These are phyloP conservation scores for Candida adriatica DNA, from an alignment of 805 yeast genomes.

Conservation along the genomic window DNA sequence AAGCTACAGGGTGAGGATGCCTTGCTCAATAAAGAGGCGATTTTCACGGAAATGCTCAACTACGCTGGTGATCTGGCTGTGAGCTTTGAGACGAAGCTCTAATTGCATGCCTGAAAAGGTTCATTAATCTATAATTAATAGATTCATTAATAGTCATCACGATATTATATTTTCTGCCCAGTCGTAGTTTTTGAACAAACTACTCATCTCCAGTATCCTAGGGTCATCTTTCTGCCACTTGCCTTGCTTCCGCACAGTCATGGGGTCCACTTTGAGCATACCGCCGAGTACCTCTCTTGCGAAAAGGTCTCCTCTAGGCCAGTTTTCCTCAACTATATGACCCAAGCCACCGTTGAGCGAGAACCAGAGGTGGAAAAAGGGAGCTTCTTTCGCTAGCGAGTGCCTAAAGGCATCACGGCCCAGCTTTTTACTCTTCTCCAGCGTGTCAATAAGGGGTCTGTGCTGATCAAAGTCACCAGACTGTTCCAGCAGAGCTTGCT, in stretches of 20 bases:
- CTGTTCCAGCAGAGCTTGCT: constrained; percentile 31
- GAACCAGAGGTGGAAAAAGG: constrained; percentile 46
- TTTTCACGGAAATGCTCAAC: constrained; percentile 62
- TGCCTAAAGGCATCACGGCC: constrained; percentile 25
- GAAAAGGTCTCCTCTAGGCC: constrained; percentile 43
- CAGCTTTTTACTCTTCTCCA: constrained; percentile 15
- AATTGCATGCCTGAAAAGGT: no score
- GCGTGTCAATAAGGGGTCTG: constrained; percentile 32
- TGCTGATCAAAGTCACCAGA: constrained; percentile 34
- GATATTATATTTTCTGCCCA: neutral
- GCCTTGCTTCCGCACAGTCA: constrained; percentile 27
- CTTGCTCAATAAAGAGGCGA: constrained; percentile 60
- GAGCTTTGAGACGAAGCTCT: constrained; percentile 23
- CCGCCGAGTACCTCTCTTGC: constrained; percentile 42
- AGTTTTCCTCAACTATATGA: constrained; percentile 40
- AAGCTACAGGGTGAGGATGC: constrained; percentile 54
- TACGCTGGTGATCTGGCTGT: constrained; percentile 63
- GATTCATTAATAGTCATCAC: neutral
- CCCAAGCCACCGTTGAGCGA: constrained; percentile 41
- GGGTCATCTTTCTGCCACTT: constrained; percentile 16
- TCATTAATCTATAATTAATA: no score
- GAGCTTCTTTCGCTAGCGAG: constrained; percentile 39
- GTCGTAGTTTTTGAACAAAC: constrained; percentile 3
- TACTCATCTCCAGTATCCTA: constrained; percentile 9
- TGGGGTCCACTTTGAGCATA: constrained; percentile 31